These are phyloP conservation scores for Mrakiaceae sp. DNA, from an alignment of 1,284 basidiomycete species.

Conservation along the genomic window DNA sequence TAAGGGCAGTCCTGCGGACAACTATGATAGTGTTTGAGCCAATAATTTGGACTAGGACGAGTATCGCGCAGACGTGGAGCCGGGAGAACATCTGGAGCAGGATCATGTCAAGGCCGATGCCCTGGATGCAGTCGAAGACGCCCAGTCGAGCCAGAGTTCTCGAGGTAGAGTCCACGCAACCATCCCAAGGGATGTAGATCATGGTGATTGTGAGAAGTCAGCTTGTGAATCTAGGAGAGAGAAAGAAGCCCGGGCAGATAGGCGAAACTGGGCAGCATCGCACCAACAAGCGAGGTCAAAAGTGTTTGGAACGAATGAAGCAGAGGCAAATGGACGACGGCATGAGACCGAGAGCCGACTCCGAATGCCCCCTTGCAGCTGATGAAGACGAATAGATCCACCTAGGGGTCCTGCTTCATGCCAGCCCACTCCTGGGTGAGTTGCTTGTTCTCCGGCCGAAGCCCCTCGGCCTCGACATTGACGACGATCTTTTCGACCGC, in stretches of 20 bases:
- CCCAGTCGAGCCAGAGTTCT: constrained; percentile 86
- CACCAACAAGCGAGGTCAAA: background rate
- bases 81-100: constrained; percentile 83
- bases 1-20: constrained; percentile 72
- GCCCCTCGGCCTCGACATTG: constrained; percentile 66
- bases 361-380: constrained; percentile 89
- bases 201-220: too few relatives aligned
- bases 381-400: constrained; percentile 86
- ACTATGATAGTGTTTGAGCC: constrained; percentile 72
- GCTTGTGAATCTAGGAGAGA: too few relatives aligned
- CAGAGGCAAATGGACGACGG: constrained; percentile 38
- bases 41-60: constrained; percentile 72
- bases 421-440: constrained; percentile 89
- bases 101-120: constrained; percentile 56
- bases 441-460: constrained; percentile 70
- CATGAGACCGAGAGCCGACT: constrained; percentile 90
- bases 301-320: background rate
- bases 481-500: constrained; percentile 61
- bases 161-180: constrained; percentile 35
- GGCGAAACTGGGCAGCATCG: constrained; percentile 25
- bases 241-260: constrained; percentile 27
- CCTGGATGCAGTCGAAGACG: constrained; percentile 81
- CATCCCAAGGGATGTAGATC: constrained; percentile 83
- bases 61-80: constrained; percentile 80
- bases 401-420: constrained; percentile 74